Conservation (phyloP, 2,329 filamentous ascomycete species). For the Hortaea werneckii region DNA sequence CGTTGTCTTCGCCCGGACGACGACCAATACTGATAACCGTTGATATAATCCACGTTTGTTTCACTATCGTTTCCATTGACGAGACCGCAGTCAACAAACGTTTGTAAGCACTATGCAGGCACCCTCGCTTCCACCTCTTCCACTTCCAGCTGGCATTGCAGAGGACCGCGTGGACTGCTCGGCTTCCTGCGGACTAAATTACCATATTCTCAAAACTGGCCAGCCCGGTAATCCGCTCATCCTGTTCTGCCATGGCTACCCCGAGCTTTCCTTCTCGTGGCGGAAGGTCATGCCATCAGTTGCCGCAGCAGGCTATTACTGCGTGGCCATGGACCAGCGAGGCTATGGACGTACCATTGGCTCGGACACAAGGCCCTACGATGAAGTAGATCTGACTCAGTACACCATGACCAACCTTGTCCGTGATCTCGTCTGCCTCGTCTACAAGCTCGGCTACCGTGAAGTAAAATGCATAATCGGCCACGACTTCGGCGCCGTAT, state of each 20-base stretch:
- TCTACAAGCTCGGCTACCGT: slow-evolving; percentile 50
- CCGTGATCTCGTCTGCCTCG: slow-evolving; percentile 51
- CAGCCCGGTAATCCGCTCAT: slow-evolving; percentile 43
- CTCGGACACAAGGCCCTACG: slow-evolving; percentile 43
- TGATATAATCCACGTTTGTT: no score
- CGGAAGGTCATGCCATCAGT: slow-evolving; percentile 51
- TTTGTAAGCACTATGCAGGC: no score
- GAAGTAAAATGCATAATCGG: slow-evolving; percentile 51
- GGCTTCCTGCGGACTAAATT: slow-evolving; percentile 44
- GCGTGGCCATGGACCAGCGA: slow-evolving; percentile 57
- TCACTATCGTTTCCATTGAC: no score
- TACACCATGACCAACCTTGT: slow-evolving; percentile 51
- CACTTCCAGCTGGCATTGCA: slow-evolving; percentile 46
- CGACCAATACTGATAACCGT: no score
- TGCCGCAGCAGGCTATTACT: slow-evolving; percentile 52
- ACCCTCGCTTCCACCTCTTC: slow-evolving; percentile 22
- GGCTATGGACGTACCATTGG: slow-evolving; percentile 58
- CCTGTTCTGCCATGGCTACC: slow-evolving; percentile 56
- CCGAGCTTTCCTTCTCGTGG: slow-evolving; percentile 61
- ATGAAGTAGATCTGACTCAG: slow-evolving; percentile 44
- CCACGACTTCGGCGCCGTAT: slow-evolving; percentile 57
- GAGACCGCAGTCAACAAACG: no score
- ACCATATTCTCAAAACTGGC: slow-evolving; percentile 51
- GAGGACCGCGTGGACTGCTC: slow-evolving; percentile 48
- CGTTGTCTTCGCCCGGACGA: no score